phyloP scores from a whole-genome alignment of 768 basidiomycete genomes.

The Calocera viscosa region DNA sequence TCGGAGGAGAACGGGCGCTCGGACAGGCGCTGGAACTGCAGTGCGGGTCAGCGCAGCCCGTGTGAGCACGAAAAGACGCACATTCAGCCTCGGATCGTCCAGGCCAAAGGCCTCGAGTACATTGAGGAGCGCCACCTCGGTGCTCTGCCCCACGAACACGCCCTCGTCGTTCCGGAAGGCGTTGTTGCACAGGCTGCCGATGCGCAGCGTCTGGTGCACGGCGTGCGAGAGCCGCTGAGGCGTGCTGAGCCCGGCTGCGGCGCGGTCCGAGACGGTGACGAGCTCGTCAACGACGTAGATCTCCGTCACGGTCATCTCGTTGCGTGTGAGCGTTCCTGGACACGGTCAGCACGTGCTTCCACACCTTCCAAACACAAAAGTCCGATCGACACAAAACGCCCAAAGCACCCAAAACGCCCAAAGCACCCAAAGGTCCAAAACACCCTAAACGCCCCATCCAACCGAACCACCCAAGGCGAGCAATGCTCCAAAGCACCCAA shows the following conservation, averaged over 20 bases:
- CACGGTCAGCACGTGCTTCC: background rate
- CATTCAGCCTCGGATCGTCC: slow-evolving; percentile 53
- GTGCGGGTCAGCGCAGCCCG: too few species aligned
- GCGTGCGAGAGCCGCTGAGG: slow-evolving; percentile 43
- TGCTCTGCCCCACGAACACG: slow-evolving; percentile 70
- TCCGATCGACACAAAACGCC: too few species aligned
- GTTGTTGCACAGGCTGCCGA: slow-evolving; percentile 86
- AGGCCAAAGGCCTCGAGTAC: slow-evolving; percentile 55
- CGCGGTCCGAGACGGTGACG: slow-evolving; percentile 37
- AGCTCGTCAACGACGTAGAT: slow-evolving; percentile 78
- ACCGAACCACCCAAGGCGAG: too few species aligned
- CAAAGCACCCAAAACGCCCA: too few species aligned
- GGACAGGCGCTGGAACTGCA: slow-evolving; percentile 58
- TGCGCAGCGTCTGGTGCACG: slow-evolving; percentile 58
- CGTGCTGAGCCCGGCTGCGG: slow-evolving; percentile 2
- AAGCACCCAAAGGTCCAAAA: too few species aligned
- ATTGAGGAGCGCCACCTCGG: slow-evolving; percentile 84
- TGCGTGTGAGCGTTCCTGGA: slow-evolving; percentile 78
- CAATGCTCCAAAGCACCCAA: too few species aligned
- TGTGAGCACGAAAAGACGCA: slow-evolving; percentile 29
- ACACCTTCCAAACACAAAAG: too few species aligned
- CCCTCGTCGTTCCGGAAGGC: slow-evolving; percentile 65
- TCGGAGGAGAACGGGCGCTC: slow-evolving; percentile 92
- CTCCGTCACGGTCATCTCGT: slow-evolving; percentile 89
- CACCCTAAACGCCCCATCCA: too few species aligned